Evolutionary conservation across 331 rosid species (phyloP).

Genomic region (Cydonia oblonga): DNA sequence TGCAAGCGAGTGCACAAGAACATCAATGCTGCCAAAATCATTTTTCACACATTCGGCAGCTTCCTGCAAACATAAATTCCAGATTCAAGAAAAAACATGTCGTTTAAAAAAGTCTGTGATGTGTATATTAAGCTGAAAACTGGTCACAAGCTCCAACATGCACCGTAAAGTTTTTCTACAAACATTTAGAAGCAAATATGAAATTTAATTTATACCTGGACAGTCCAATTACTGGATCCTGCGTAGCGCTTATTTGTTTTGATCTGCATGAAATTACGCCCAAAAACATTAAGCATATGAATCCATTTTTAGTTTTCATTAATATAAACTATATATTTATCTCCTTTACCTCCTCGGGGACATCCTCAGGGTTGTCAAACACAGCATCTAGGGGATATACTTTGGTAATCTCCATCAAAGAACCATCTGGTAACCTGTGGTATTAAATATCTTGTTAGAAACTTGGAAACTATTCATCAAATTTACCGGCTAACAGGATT

Average conservation of each 20-base stretch:
- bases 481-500: background rate
- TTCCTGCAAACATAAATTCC: slow-evolving; percentile 49
- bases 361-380: slow-evolving; percentile 75
- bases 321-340: background rate
- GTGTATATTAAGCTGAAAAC: background rate
- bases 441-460: slow-evolving; percentile 11
- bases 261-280: slow-evolving; percentile 33
- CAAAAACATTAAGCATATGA: background rate
- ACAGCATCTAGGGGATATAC: slow-evolving; percentile 93
- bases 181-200: background rate
- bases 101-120: background rate
- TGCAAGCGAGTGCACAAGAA: slow-evolving; percentile 96
- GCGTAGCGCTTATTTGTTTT: slow-evolving; percentile 86
- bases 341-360: slow-evolving; percentile 78
- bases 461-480: background rate
- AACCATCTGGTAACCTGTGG: slow-evolving; percentile 81
- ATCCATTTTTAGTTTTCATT: background rate
- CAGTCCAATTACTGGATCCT: slow-evolving; percentile 83
- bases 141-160: background rate
- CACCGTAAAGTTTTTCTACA: background rate
- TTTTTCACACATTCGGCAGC: slow-evolving; percentile 69
- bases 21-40: slow-evolving; percentile 81
- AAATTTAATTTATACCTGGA: slow-evolving; percentile 40
- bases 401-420: slow-evolving; percentile 77
- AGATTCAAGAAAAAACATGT: background rate